phyloP scores from a whole-genome alignment of 108 stramenopile species.

The Cyclotella distinguenda region DNA sequence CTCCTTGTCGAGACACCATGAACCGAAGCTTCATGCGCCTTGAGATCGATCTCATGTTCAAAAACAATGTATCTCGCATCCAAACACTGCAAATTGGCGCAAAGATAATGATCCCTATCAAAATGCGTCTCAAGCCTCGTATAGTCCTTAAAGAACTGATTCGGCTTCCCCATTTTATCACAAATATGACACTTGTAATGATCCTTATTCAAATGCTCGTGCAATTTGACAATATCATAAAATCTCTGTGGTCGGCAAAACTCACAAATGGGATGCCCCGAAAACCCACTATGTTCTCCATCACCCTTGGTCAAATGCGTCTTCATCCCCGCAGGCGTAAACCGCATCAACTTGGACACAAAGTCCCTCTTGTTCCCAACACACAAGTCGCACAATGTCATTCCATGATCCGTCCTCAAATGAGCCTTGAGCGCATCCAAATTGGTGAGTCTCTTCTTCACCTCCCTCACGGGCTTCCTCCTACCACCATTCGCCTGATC shows the following conservation, averaged over 20 bases:
- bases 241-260: constrained; percentile 81
- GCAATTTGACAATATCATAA: constrained; percentile 75
- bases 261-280: constrained; percentile 85
- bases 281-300: constrained; percentile 62
- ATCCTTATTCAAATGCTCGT: constrained; percentile 84
- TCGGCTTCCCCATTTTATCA: constrained; percentile 64
- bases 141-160: constrained; percentile 90
- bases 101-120: constrained; percentile 81
- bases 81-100: constrained; percentile 73
- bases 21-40: constrained; percentile 63
- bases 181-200: constrained; percentile 92
- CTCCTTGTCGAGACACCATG: constrained; percentile 62
- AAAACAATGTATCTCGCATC: constrained; percentile 84
- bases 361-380: constrained; percentile 81
- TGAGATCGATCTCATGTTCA: constrained; percentile 83
- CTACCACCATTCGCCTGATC: constrained; percentile 13
- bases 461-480: constrained; percentile 15
- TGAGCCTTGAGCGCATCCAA: constrained; percentile 66
- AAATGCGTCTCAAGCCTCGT: constrained; percentile 71
- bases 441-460: constrained; percentile 33
- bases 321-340: constrained; percentile 66
- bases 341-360: constrained; percentile 59
- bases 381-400: constrained; percentile 78
- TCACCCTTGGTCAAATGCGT: constrained; percentile 71
- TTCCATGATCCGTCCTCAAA: constrained; percentile 61